Evolutionary conservation across 257 asterid species (phyloP).

Genomic region (Lycium ferocissimum): DNA sequence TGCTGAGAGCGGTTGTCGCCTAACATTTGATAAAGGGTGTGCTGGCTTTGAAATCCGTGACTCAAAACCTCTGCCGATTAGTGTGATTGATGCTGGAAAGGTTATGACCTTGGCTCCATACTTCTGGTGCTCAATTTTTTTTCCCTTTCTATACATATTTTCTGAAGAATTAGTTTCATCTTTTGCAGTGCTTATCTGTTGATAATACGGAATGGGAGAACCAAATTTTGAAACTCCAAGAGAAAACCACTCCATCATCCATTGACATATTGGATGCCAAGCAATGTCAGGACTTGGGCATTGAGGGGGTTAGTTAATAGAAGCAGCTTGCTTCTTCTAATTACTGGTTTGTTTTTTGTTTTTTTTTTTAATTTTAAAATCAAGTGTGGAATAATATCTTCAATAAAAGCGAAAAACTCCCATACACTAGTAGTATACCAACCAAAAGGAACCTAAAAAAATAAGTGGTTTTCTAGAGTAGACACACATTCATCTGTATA

Average conservation of each 20-base stretch:
- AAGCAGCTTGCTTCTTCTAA: constrained; percentile 24
- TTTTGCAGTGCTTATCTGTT: constrained; percentile 57
- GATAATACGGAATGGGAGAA: constrained; percentile 53
- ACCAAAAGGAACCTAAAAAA: background rate
- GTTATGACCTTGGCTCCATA: constrained; percentile 40
- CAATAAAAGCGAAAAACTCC: background rate
- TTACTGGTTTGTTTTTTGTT: constrained; percentile 1
- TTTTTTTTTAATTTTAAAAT: background rate
- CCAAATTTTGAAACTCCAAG: constrained; percentile 42
- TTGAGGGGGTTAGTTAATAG: constrained; percentile 66
- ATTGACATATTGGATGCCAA: constrained; percentile 53
- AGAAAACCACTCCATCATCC: constrained; percentile 54
- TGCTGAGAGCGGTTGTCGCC: constrained; percentile 53
- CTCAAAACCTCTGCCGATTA: constrained; percentile 61
- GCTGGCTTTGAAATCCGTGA: constrained; percentile 44
- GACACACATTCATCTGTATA: background rate
- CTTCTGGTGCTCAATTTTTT: constrained; percentile 23
- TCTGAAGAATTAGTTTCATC: background rate
- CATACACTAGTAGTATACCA: background rate
- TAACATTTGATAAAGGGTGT: constrained; percentile 38
- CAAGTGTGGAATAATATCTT: background rate
- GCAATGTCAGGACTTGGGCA: constrained; percentile 46
- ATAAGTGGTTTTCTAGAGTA: background rate
- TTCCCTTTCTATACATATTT: background rate
- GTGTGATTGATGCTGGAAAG: constrained; percentile 67